Evolutionary conservation across 73 alveolate genomes (phyloP).

Genomic region (Paramecium octaurelia): DNA sequence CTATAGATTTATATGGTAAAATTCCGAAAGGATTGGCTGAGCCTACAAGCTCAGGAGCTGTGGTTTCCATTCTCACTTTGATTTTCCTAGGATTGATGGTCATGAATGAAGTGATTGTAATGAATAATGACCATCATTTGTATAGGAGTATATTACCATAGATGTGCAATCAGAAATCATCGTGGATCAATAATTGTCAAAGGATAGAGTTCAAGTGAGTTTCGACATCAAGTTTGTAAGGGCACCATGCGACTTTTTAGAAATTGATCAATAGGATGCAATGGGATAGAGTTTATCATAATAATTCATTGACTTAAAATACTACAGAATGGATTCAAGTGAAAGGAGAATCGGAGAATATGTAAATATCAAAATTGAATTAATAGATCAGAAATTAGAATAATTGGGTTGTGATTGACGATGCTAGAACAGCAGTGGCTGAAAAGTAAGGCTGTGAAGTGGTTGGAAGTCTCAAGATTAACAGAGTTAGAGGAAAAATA

Average conservation of each 20-base stretch:
- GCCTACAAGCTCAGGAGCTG: constrained; percentile 93
- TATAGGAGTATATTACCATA: constrained; percentile 67
- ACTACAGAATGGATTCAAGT: constrained; percentile 62
- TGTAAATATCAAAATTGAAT: background rate
- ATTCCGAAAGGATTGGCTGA: constrained; percentile 90
- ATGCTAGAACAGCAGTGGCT: constrained; percentile 65
- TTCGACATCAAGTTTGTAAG: constrained; percentile 83
- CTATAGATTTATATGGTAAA: constrained; percentile 70
- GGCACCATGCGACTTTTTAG: constrained; percentile 95
- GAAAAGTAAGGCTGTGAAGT: constrained; percentile 84
- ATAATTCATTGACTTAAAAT: constrained; percentile 68
- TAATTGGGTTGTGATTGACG: constrained; percentile 40
- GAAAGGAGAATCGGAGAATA: constrained; percentile 53
- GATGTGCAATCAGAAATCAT: constrained; percentile 78
- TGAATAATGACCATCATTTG: background rate
- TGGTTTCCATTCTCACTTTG: constrained; percentile 86
- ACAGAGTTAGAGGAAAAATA: constrained; percentile 86
- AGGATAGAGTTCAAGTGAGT: constrained; percentile 82
- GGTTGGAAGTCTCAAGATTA: constrained; percentile 74
- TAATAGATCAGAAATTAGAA: background rate
- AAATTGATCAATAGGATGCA: constrained; percentile 94
- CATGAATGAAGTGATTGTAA: constrained; percentile 78
- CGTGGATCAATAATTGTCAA: constrained; percentile 81
- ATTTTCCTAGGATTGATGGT: constrained; percentile 78
- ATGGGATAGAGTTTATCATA: constrained; percentile 87